These are phyloP conservation scores for Termitomyces sp. DNA, from an alignment of 768 basidiomycete genomes.

Conservation along the genomic window DNA sequence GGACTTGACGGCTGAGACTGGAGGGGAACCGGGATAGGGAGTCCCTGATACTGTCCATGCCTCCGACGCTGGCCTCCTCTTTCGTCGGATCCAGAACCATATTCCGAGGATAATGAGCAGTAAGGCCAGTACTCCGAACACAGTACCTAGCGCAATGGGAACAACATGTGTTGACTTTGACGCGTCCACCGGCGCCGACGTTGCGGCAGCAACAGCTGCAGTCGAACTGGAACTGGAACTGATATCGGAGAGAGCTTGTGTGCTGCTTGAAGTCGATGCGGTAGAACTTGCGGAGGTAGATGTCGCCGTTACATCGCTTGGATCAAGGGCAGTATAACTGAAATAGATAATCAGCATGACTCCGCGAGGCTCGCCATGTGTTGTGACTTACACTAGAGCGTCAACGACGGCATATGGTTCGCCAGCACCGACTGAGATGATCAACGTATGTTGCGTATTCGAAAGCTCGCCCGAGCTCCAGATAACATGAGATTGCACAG, in stretches of 20 bases:
- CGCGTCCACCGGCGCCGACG: slow-evolving; percentile 15
- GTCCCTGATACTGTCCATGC: slow-evolving; percentile 28
- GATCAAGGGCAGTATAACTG: slow-evolving; percentile 20
- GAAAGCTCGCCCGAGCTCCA: slow-evolving; percentile 29
- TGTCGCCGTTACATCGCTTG: slow-evolving; percentile 13
- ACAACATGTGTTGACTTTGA: slow-evolving; percentile 18
- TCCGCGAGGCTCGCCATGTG: background rate
- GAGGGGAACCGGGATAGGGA: slow-evolving; percentile 10
- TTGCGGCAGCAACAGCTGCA: slow-evolving; percentile 10
- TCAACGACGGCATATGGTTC: slow-evolving; percentile 33
- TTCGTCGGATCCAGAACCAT: slow-evolving; percentile 23
- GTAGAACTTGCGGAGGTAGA: background rate
- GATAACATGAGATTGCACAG: slow-evolving; percentile 28
- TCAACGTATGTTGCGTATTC: slow-evolving; percentile 28
- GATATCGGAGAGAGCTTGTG: slow-evolving; percentile 6
- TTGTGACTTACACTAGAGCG: slow-evolving; percentile 27
- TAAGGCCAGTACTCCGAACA: slow-evolving; percentile 25
- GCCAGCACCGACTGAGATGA: slow-evolving; percentile 30
- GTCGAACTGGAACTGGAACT: slow-evolving; percentile 8
- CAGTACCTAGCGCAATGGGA: slow-evolving; percentile 26
- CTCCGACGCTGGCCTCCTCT: slow-evolving; percentile 24
- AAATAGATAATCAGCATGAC: background rate
- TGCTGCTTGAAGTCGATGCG: slow-evolving; percentile 8
- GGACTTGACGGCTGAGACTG: background rate
- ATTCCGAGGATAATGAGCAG: slow-evolving; percentile 19